phyloP scores from a whole-genome alignment of 1,139 yeast species.

The Debaryomycetaceae sp. region DNA sequence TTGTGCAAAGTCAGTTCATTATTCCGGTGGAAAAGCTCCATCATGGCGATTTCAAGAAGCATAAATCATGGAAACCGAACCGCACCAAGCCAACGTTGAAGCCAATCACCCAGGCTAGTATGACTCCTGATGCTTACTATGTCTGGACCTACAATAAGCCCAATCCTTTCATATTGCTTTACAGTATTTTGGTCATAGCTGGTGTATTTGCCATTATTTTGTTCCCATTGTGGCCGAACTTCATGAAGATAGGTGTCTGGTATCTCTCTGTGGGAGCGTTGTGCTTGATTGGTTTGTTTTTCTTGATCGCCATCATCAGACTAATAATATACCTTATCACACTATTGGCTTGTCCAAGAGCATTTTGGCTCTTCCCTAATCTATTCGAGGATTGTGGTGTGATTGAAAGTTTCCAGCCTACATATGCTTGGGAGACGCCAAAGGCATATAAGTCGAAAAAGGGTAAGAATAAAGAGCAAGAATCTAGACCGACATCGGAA shows the following conservation, averaged over 20 bases:
- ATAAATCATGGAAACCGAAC: slow-evolving; percentile 62
- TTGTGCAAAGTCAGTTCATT: slow-evolving; percentile 73
- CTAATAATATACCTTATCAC: slow-evolving; percentile 68
- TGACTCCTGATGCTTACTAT: slow-evolving; percentile 75
- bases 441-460: slow-evolving; percentile 23
- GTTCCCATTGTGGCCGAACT: slow-evolving; percentile 94
- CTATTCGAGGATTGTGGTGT: slow-evolving; percentile 95
- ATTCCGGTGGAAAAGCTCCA: slow-evolving; percentile 73
- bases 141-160: slow-evolving; percentile 86
- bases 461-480: slow-evolving; percentile 7
- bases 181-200: slow-evolving; percentile 61
- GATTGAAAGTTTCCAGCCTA: slow-evolving; percentile 84
- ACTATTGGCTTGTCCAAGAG: slow-evolving; percentile 56
- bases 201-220: slow-evolving; percentile 75
- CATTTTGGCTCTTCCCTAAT: slow-evolving; percentile 95
- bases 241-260: slow-evolving; percentile 90
- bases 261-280: slow-evolving; percentile 76
- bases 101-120: slow-evolving; percentile 62
- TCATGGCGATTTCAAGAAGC: slow-evolving; percentile 64
- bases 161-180: slow-evolving; percentile 59
- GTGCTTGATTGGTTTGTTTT: slow-evolving; percentile 72
- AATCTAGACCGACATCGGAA: slow-evolving; percentile 10
- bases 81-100: slow-evolving; percentile 72
- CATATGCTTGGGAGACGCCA: slow-evolving; percentile 79
- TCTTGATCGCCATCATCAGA: slow-evolving; percentile 76